Evolutionary conservation across 306 rosid species (phyloP).

Genomic region (Myrica gale): DNA sequence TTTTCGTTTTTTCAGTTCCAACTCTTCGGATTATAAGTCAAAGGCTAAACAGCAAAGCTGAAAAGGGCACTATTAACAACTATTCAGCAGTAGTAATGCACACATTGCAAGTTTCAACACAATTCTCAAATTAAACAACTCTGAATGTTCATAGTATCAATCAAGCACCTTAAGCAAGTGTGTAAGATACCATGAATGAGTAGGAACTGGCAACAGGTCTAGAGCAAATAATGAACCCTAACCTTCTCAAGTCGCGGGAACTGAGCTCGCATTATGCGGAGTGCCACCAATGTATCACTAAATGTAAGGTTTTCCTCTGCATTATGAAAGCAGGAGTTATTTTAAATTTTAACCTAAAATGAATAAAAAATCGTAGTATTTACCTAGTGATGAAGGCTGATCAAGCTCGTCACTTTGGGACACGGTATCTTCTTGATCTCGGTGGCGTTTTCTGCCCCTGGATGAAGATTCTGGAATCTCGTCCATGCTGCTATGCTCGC

Average conservation of each 20-base stretch:
- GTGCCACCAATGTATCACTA: slow-evolving; percentile 78
- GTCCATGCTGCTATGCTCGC: slow-evolving; percentile 23
- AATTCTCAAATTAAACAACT: neutral
- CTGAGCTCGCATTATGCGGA: slow-evolving; percentile 91
- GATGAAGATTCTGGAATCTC: slow-evolving; percentile 40
- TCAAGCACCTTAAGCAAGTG: neutral
- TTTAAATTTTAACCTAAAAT: neutral
- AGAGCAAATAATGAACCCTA: slow-evolving; percentile 3
- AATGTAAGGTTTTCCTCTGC: slow-evolving; percentile 76
- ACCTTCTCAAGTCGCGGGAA: slow-evolving; percentile 69
- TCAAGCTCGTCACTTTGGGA: slow-evolving; percentile 14
- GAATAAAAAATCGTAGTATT: neutral
- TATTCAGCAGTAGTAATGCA: neutral
- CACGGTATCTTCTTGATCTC: slow-evolving; percentile 26
- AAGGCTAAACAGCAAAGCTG: neutral
- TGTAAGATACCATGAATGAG: neutral
- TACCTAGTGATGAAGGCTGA: slow-evolving; percentile 39
- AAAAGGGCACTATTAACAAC: neutral
- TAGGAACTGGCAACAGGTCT: too few species aligned
- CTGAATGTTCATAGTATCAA: neutral
- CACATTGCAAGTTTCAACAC: neutral
- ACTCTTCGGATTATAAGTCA: neutral
- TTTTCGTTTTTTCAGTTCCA: neutral
- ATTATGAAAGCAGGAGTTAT: slow-evolving; percentile 8
- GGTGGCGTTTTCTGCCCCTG: slow-evolving; percentile 46